A percentile compares a stretch with the other conserved stretches of the same genome.
phyloP scores from a whole-genome alignment of 2,329 filamentous ascomycete genomes.

The Herpomyces periplanetae region DNA sequence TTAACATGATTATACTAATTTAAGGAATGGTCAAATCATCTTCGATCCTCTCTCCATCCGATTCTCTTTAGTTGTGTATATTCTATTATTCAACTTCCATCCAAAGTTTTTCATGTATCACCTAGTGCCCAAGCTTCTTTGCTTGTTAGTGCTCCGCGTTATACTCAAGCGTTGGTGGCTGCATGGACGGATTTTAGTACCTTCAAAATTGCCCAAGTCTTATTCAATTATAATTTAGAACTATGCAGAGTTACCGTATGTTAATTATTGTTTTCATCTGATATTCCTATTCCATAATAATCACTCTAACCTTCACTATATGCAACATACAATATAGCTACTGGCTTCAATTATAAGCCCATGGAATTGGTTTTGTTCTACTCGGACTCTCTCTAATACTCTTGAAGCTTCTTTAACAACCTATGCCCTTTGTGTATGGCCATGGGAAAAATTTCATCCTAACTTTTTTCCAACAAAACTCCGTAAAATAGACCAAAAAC shows the following conservation, averaged over 20 bases:
- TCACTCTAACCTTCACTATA: constrained; percentile 24
- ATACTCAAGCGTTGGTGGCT: constrained; percentile 35
- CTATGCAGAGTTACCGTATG: constrained; percentile 1
- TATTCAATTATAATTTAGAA: constrained; percentile 1
- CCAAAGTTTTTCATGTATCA: constrained; percentile 14
- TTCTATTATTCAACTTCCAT: constrained; percentile 16
- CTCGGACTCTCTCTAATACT: constrained; percentile 69
- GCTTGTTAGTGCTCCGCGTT: constrained; percentile 28
- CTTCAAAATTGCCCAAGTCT: constrained; percentile 27
- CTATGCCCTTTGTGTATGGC: constrained; percentile 42
- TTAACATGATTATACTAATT: background rate
- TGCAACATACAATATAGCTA: too few species aligned
- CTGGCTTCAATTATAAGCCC: too few species aligned
- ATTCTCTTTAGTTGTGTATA: constrained; percentile 43
- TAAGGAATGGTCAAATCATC: constrained; percentile 62
- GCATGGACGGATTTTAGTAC: constrained; percentile 49
- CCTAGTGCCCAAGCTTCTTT: constrained; percentile 19
- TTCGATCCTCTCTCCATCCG: constrained; percentile 75
- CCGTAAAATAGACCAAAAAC: too few species aligned
- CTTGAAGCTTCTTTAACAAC: constrained; percentile 61
- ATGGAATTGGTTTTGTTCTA: constrained; percentile 90
- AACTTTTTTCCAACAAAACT: too few species aligned
- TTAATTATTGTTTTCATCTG: constrained; percentile 1
- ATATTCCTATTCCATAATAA: too few species aligned
- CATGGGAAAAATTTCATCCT: constrained; percentile 26